Evolutionary conservation across 768 basidiomycete genomes (phyloP).

Genomic region (Pseudohyphozyma bogoriensis): DNA sequence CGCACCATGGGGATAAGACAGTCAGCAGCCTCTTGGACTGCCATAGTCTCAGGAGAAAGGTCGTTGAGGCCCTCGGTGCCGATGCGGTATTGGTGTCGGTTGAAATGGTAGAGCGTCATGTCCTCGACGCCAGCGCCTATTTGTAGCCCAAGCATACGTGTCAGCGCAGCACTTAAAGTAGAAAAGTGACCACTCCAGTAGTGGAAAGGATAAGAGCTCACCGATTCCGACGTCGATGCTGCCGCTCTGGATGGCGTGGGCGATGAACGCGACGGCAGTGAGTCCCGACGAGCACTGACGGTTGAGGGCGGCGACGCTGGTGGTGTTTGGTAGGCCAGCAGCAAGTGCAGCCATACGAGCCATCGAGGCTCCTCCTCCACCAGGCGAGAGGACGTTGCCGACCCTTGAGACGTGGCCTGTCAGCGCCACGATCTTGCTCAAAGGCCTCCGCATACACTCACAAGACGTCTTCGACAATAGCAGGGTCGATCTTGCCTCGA

Average conservation of each 20-base stretch:
- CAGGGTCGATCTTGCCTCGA: conserved; percentile 43
- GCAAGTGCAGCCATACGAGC: conserved; percentile 79
- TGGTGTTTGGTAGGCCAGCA: conserved; percentile 71
- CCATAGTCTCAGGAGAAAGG: background rate
- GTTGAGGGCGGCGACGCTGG: conserved; percentile 78
- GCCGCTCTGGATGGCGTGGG: conserved; percentile 69
- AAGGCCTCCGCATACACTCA: no score
- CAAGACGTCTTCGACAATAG: background rate
- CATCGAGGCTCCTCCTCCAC: conserved; percentile 55
- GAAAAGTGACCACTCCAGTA: background rate
- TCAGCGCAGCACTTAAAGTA: no score
- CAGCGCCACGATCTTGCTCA: no score
- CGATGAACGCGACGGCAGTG: conserved; percentile 74
- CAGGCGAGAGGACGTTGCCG: conserved; percentile 75
- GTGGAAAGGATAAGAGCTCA: conserved; percentile 8
- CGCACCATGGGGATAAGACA: conserved; percentile 51
- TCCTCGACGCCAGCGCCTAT: conserved; percentile 35
- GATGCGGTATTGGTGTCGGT: background rate
- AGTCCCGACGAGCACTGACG: conserved; percentile 83
- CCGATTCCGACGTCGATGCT: conserved; percentile 83
- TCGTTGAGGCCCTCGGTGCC: background rate
- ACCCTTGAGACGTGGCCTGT: background rate
- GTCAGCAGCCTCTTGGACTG: conserved; percentile 42
- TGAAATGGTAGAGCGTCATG: conserved; percentile 34
- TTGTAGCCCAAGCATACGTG: no score